Percentiles rank a stretch among this genome's conserved stretches.
These are phyloP conservation scores for Vanrija sp. DNA, from an alignment of 1,284 basidiomycete species.

Conservation along the genomic window DNA sequence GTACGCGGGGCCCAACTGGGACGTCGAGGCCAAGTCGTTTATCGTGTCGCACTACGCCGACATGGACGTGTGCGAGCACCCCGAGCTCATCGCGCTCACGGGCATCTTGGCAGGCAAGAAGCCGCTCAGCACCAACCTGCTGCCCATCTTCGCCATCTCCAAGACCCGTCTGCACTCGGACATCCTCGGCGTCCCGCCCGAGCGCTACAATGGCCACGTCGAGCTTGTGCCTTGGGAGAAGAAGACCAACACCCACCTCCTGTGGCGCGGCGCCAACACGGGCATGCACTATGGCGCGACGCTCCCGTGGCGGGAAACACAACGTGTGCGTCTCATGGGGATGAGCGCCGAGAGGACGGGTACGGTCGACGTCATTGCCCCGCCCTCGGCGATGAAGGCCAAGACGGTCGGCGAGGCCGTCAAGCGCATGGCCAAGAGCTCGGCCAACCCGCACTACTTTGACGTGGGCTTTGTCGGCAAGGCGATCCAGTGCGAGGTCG, in stretches of 20 bases:
- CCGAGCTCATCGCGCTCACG: constrained; percentile 33
- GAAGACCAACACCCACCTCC: constrained; percentile 25
- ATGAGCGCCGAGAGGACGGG: constrained; percentile 12
- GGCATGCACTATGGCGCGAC: constrained; percentile 26
- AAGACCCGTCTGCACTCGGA: constrained; percentile 44
- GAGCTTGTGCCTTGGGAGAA: constrained; percentile 31
- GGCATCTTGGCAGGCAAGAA: constrained; percentile 32
- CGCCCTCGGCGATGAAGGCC: constrained; percentile 49
- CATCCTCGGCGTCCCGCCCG: constrained; percentile 45
- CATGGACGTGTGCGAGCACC: constrained; percentile 42
- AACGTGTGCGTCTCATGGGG: constrained; percentile 34
- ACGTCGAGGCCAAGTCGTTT: constrained; percentile 27
- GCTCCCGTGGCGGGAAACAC: constrained; percentile 36
- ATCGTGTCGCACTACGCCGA: constrained; percentile 28
- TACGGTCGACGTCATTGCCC: constrained; percentile 3
- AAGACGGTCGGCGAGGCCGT: constrained; percentile 64
- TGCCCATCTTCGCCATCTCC: constrained; percentile 40
- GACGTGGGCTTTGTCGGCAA: constrained; percentile 49
- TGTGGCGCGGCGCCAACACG: constrained; percentile 47
- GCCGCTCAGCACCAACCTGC: constrained; percentile 24
- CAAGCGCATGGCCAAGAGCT: constrained; percentile 55
- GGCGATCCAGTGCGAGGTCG: constrained; percentile 38
- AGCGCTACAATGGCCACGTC: constrained; percentile 30
- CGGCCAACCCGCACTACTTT: constrained; percentile 71
- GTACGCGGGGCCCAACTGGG: background rate